Evolutionary conservation across 2,329 filamentous ascomycete species (phyloP).

Genomic region (Reticulascus tulasneorum): DNA sequence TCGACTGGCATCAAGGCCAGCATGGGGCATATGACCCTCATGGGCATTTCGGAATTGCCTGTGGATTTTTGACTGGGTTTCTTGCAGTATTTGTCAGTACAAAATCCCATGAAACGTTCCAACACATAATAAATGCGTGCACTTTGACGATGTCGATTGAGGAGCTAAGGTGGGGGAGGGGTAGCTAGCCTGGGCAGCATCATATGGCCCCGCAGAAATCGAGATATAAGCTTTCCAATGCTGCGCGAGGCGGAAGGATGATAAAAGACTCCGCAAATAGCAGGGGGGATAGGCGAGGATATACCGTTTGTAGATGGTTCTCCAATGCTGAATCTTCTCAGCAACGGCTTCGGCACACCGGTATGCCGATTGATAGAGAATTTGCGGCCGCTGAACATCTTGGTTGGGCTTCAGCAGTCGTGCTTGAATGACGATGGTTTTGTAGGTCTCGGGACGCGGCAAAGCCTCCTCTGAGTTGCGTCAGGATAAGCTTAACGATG

Average conservation of each 20-base stretch:
- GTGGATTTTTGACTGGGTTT: constrained; percentile 79
- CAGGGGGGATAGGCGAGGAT: no score
- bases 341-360: constrained; percentile 50
- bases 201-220: no score
- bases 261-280: no score
- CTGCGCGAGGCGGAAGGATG: no score
- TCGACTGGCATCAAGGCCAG: constrained; percentile 82
- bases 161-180: no score
- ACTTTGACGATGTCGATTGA: no score
- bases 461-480: no score
- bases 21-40: constrained; percentile 86
- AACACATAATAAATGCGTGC: no score
- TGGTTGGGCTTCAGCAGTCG: constrained; percentile 13
- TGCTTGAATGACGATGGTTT: not conserved
- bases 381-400: constrained; percentile 55
- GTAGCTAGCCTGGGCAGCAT: no score
- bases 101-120: no score
- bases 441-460: not conserved
- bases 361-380: constrained; percentile 66
- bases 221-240: no score
- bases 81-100: constrained; percentile 39
- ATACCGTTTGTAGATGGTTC: constrained; percentile 50
- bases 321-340: constrained; percentile 55
- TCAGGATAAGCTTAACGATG: not conserved
- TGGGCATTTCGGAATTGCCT: constrained; percentile 85